Evolutionary conservation across 2,329 filamentous ascomycete genomes (phyloP).

Genomic region (Macrophomina phaseolina): DNA sequence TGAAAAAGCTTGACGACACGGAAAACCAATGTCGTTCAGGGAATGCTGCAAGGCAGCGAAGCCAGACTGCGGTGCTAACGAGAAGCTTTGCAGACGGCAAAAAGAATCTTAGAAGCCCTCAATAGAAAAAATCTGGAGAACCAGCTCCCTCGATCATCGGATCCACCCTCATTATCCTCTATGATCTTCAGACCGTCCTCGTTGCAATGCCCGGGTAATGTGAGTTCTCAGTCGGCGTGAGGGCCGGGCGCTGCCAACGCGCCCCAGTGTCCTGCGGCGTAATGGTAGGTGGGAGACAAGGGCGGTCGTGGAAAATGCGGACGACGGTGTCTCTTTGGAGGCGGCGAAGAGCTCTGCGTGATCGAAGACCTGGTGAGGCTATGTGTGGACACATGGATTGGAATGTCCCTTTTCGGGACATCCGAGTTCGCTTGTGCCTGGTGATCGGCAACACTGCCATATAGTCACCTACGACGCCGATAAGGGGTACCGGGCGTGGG

Average conservation of each 20-base stretch:
- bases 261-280: slow-evolving; percentile 3
- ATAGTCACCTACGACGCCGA: slow-evolving; percentile 19
- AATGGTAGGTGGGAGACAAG: background rate
- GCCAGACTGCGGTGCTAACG: background rate
- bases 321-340: background rate
- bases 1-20: background rate
- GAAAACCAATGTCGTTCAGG: background rate
- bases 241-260: background rate
- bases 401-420: slow-evolving; percentile 7
- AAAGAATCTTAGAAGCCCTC: background rate
- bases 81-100: background rate
- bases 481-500: slow-evolving; percentile 13
- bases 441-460: slow-evolving; percentile 2
- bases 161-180: background rate
- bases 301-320: slow-evolving; percentile 1
- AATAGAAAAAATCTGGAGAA: background rate
- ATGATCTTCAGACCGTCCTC: background rate
- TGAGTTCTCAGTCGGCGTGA: slow-evolving; percentile 4
- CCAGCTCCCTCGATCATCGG: background rate
- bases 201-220: no score
- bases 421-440: background rate
- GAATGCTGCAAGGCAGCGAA: background rate
- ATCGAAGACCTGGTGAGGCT: background rate
- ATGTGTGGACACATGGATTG: background rate
- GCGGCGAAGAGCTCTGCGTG: slow-evolving; percentile 1